Evolutionary conservation across 1,284 basidiomycete species (phyloP).

Genomic region (Microbotryum silenes-acaulis): DNA sequence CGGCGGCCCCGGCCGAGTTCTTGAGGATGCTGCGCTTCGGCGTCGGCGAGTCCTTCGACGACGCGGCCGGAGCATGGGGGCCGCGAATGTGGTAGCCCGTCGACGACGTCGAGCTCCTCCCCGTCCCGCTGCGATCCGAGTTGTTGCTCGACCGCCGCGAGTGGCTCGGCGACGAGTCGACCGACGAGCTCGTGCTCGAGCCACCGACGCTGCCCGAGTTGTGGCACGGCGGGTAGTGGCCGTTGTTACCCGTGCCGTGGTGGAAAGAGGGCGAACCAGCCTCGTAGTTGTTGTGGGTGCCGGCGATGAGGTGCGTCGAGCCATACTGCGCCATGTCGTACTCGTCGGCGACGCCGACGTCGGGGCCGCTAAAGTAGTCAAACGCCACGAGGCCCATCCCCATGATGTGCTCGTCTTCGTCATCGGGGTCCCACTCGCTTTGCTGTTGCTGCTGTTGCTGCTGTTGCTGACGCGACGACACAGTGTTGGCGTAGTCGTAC

Average conservation of each 20-base stretch:
- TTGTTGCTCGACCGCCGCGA: slow-evolving; percentile 12
- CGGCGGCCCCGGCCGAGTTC: neutral
- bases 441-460: slow-evolving; percentile 41
- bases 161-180: slow-evolving; percentile 16
- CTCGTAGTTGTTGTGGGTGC: slow-evolving; percentile 28
- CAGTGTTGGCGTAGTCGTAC: slow-evolving; percentile 40
- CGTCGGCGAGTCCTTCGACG: slow-evolving; percentile 3
- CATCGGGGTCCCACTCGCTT: slow-evolving; percentile 43
- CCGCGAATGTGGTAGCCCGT: slow-evolving; percentile 7
- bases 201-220: too few relatives aligned
- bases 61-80: slow-evolving; percentile 10
- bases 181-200: neutral
- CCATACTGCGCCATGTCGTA: slow-evolving; percentile 33
- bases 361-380: slow-evolving; percentile 44
- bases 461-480: slow-evolving; percentile 31
- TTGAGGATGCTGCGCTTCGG: slow-evolving; percentile 27
- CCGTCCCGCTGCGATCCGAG: neutral
- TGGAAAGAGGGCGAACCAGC: neutral
- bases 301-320: slow-evolving; percentile 29
- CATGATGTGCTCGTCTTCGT: slow-evolving; percentile 52
- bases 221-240: too few relatives aligned
- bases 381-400: slow-evolving; percentile 8
- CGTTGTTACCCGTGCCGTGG: neutral
- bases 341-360: slow-evolving; percentile 44
- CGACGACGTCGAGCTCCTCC: neutral